A percentile compares a stretch with the other conserved stretches of the same genome.
Evolutionary conservation across 306 rosid genomes (phyloP).

Genomic region (Pyrus betulifolia): DNA sequence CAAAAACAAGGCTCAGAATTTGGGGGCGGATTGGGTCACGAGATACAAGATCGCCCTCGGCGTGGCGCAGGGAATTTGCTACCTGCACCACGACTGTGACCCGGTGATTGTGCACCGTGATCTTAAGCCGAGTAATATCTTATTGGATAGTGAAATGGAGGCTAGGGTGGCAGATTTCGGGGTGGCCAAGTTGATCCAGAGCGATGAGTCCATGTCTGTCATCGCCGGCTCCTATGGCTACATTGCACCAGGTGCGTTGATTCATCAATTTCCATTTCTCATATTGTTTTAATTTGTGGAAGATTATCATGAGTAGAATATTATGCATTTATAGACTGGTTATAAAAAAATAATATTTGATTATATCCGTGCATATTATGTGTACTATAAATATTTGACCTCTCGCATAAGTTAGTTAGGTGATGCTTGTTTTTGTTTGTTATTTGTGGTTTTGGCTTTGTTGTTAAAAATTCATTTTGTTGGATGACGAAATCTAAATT

Average conservation of each 20-base stretch:
- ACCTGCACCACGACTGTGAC: constrained; percentile 94
- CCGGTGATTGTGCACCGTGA: constrained; percentile 88
- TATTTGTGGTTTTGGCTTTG: not conserved
- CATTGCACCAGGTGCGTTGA: constrained; percentile 78
- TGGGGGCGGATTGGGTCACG: constrained; percentile 68
- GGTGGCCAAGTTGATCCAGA: constrained; percentile 75
- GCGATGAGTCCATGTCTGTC: constrained; percentile 88
- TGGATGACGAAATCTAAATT: constrained; percentile 6
- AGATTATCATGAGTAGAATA: not conserved
- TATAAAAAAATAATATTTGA: no score
- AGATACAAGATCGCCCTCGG: constrained; percentile 82
- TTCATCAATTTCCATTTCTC: not conserved
- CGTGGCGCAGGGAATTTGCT: constrained; percentile 93
- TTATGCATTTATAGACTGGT: no score
- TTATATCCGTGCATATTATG: no score
- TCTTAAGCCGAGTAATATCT: constrained; percentile 79
- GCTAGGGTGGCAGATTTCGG: constrained; percentile 96
- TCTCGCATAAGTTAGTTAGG: not conserved
- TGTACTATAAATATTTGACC: not conserved
- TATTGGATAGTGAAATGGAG: constrained; percentile 85
- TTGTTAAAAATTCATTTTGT: not conserved
- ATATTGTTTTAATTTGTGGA: not conserved
- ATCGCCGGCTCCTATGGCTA: constrained; percentile 96
- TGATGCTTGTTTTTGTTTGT: not conserved
- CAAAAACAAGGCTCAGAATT: constrained; percentile 61